phyloP scores from a whole-genome alignment of 805 yeast genomes.

The Wickerhamomyces queroliae region DNA sequence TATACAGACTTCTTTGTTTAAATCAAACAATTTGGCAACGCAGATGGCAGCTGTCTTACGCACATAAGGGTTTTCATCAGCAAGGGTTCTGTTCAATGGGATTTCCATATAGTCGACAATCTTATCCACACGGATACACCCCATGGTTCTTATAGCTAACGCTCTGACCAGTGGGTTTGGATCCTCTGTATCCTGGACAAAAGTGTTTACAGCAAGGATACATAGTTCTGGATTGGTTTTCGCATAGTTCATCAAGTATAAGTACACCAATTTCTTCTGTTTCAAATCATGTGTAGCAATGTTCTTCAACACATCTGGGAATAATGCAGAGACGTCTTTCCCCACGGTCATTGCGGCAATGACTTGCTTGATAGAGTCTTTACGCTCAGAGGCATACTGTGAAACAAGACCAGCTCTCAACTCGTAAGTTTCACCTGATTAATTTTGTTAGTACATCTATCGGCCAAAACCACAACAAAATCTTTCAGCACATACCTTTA shows the following conservation, averaged over 20 bases:
- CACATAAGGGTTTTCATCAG: conserved; percentile 95
- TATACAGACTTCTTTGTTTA: conserved; percentile 72
- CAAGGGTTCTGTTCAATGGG: conserved; percentile 78
- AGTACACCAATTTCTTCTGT: conserved; percentile 91
- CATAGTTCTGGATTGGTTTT: conserved; percentile 94
- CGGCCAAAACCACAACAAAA: background rate
- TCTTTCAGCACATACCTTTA: conserved; percentile 32
- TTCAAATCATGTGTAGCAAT: conserved; percentile 95
- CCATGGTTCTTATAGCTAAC: conserved; percentile 97
- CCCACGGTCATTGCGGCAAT: conserved; percentile 98
- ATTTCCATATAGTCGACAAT: conserved; percentile 93
- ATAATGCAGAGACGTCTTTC: conserved; percentile 88
- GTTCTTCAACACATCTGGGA: conserved; percentile 94
- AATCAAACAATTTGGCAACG: conserved; percentile 90
- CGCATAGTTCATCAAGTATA: conserved; percentile 96
- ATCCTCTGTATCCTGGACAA: conserved; percentile 91
- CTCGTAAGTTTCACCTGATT: conserved; percentile 84
- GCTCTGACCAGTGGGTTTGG: conserved; percentile 96
- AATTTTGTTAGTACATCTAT: conserved; percentile 5
- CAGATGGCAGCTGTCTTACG: conserved; percentile 97
- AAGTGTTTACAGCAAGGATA: conserved; percentile 93
- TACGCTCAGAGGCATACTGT: conserved; percentile 89
- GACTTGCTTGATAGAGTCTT: conserved; percentile 94
- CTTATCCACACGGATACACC: conserved; percentile 91
- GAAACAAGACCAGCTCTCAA: conserved; percentile 86